Conservation (phyloP, 306 rosid species). For the Prunus dulcis region DNA sequence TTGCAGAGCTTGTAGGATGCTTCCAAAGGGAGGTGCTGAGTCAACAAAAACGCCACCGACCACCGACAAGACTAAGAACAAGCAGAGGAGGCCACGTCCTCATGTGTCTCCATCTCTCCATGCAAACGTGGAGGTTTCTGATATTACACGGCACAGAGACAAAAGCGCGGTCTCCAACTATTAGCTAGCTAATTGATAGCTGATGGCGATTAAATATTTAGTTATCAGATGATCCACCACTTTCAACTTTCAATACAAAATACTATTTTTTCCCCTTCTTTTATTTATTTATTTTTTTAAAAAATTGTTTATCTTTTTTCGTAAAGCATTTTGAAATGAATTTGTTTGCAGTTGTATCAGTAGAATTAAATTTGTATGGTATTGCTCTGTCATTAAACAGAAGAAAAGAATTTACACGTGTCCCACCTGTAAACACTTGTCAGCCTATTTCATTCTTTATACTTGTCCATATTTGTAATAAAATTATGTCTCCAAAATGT, state of each 20-base stretch:
- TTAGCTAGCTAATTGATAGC: not conserved
- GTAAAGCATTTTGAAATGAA: not conserved
- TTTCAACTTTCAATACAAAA: slow-evolving; percentile 1
- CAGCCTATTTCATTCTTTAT: not conserved
- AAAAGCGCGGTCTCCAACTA: not conserved
- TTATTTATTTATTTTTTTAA: not conserved
- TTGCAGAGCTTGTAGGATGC: not conserved
- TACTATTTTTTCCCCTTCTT: not conserved
- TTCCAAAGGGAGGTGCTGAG: not conserved
- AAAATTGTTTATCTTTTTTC: not conserved
- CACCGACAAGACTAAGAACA: not conserved
- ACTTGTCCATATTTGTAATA: not conserved
- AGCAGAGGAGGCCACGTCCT: not conserved
- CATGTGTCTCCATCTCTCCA: not conserved
- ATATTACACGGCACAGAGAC: not conserved
- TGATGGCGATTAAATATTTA: not conserved
- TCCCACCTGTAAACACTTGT: not conserved
- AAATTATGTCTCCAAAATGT: not conserved
- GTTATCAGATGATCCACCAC: not conserved
- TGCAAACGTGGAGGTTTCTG: not conserved
- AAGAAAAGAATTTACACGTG: not conserved
- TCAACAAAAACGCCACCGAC: not conserved
- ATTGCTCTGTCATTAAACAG: not conserved
- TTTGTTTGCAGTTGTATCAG: not conserved
- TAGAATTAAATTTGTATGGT: not conserved